Percentiles rank a stretch among this genome's conserved stretches.
These are phyloP conservation scores for Dunaliella primolecta DNA, from an alignment of 139 green algal species.

Conservation along the genomic window DNA sequence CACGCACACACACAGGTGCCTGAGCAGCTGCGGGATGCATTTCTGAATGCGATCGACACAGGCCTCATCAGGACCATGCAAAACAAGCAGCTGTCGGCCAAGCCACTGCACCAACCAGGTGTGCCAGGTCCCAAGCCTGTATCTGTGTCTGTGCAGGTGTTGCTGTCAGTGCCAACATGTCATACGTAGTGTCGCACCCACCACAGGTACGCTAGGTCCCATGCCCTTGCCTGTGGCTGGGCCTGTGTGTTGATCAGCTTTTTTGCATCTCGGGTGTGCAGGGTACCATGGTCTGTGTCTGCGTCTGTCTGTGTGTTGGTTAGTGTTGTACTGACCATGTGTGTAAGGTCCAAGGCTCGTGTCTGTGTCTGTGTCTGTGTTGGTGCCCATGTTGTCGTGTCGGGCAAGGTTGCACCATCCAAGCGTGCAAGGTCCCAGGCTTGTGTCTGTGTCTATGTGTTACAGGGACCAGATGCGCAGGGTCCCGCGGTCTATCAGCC, in stretches of 20 bases:
- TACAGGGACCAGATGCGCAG: too few relatives aligned
- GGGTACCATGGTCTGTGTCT: too few relatives aligned
- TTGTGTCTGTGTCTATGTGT: background rate
- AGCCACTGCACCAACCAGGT: slow-evolving; percentile 74
- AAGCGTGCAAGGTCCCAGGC: slow-evolving; percentile 22
- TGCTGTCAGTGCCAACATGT: background rate
- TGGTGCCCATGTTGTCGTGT: too few relatives aligned
- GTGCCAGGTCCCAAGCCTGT: background rate
- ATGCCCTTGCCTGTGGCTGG: background rate
- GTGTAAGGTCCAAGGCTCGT: too few relatives aligned
- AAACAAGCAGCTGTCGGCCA: slow-evolving; percentile 84
- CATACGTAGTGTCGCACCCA: background rate
- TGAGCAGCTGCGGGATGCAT: slow-evolving; percentile 61
- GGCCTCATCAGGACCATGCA: slow-evolving; percentile 57
- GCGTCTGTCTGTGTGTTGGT: too few relatives aligned
- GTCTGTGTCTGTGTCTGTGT: too few relatives aligned
- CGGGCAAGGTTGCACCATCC: slow-evolving; percentile 63
- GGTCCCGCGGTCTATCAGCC: too few relatives aligned
- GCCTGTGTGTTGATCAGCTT: too few relatives aligned
- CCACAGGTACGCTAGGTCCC: background rate
- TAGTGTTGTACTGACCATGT: slow-evolving; percentile 64
- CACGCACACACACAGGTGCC: slow-evolving; percentile 61
- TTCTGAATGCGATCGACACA: slow-evolving; percentile 55
- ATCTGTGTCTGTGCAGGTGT: background rate
- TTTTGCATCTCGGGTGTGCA: too few relatives aligned